Base-by-base conservation (phyloP, 129 eudicot species). In the Glebionis coronaria region DNA sequence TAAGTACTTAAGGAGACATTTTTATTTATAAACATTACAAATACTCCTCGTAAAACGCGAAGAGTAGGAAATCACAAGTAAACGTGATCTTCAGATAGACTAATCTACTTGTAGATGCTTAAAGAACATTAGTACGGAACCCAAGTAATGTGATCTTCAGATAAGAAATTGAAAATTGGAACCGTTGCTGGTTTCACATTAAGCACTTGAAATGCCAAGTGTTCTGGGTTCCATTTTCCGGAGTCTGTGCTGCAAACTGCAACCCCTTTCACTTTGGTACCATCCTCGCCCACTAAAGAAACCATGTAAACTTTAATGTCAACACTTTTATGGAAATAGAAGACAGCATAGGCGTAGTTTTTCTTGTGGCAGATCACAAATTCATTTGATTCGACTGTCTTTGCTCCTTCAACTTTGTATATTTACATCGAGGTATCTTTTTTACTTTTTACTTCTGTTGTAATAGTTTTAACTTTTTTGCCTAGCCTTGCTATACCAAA, bases 81-180 rank as follows among this genome's bases (percentile, higher is more conserved):
- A 23, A n/a, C n/a, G n/a, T 23, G 1, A 23, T 23, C n/a, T n/a
- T n/a, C n/a, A n/a, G n/a, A n/a, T 23, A 23, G 1, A 23, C 1
- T 23, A 23, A 2, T 23, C 25, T 23, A 1, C 50, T 44, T 44
- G 8, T 44, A 44, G 50, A 44, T 44, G 4, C 50, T 44, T 5
- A 4, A 44, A 44, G 13, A 8, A 44, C 50, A 59, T 59, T 76
- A 73, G 63, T 77, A 69, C 5, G 73, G 76, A 25, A 77, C 81
- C 89, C 89, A 84, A 12, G 75, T 79, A 42, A 84, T 23, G 9
- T 84, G 83, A 74, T 81, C 83, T 73, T 75, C 83, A 0, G 90
- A 86, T 64, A 84, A 80, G 59, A 81, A 84, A 73, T 84, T 85
- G 77, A 86, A 84, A 18, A 84, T 59, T 0, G 90, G 90, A 29